Base-by-base conservation (phyloP, 148 eudicot genomes). In the Spergularia marina region DNA sequence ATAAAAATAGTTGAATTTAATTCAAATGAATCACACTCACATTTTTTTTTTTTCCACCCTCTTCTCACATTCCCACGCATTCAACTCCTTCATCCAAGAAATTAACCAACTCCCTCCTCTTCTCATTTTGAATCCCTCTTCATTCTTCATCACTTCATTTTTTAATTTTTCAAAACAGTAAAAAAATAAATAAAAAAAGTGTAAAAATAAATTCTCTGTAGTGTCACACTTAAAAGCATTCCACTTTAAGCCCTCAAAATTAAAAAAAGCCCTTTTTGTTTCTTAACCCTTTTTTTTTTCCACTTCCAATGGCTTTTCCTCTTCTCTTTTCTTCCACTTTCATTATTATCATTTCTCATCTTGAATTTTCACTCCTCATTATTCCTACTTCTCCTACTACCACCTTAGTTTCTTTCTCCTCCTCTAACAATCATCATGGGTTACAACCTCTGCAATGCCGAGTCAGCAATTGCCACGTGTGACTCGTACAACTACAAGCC, bases 381-480 rank as follows among this genome's bases (percentile, higher is more conserved):
- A 17, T 40, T 53, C 56, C 36, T 23, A 53, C 61, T 11, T 23
- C 13, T 15, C 25, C 25, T 23, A n/a, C n/a, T n/a, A 12, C 41
- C 2, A 6, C 34, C 41, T 30, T 41, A 8, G 55, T n/a, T 57
- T 36, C 44, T 23, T 56, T 49, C 51, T 74, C 25, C 67, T 52
- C 49, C 12, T 59, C 63, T 17, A 5, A 16, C 17, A 55, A 44
- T 66, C 36, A 20, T 20, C 61, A 57, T 10, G 64, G 74, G 67
- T 25, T 57, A 87, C n/a, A 84, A 80, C 39, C 86, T 91, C 57
- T 94, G 98, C 80, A 91, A 80, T 71, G 78, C 86, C 1, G 87
- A 88, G 12, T 90, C 98, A 41, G 85, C 96, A 3, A 78, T 94
- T 18, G 83, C 88, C 61, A 84, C 89, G 12, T 91, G 97, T 80